Evolutionary conservation across 305 asterid species (phyloP), one percentile per base, ranked within the genome.

Genomic region (Fraxinus albicans): DNA sequence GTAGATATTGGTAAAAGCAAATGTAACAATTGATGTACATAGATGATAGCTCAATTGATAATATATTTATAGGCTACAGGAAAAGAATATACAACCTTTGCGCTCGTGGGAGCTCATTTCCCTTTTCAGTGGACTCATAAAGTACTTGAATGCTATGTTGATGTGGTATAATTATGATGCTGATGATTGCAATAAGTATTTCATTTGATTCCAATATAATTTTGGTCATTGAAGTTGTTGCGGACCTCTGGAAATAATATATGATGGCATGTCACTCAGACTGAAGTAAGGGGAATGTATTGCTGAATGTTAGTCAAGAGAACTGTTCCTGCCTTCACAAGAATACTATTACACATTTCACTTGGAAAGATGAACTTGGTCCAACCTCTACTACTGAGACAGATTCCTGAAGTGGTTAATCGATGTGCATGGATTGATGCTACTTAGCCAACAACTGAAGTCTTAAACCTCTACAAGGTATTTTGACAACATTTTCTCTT

Each of bases 361-460:
- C 92, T 96, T 15, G 97, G 98, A 40, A 96, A 93, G 88, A 93
- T 91, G 85, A 95, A 92, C 87, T 80, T 93, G 91, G 95, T 96
- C 69, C 95, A 93, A 35, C 98, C 99, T 73, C 90, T 94, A 81
- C 91, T 94, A 81, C 94, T 97, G 53, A 91, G 98, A 42, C 98
- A 96, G 90, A 94, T 50, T 15, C 19, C 60, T 50, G 1, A 50
- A 50, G 21, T 15, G 21, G 21, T 15, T 50, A 15, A 15, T 80
- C 90, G 98, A 67, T 97, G 94, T 85, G 98, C 99, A 82, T 96
- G 99, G 99, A 92, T 92, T 83, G 95, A 96, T 88, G 88, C 92
- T 84, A 86, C 96, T 73, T 93, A 96, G 91, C 89, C 91, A 78
- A 92, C 98, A 81, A 89, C 96, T 25, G 97, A 92, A 78, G 95